A percentile compares a stretch with the other conserved stretches of the same genome.
These are phyloP conservation scores for Cryphonectria nitschkei DNA, from an alignment of 2,329 filamentous ascomycete genomes.

Conservation along the genomic window DNA sequence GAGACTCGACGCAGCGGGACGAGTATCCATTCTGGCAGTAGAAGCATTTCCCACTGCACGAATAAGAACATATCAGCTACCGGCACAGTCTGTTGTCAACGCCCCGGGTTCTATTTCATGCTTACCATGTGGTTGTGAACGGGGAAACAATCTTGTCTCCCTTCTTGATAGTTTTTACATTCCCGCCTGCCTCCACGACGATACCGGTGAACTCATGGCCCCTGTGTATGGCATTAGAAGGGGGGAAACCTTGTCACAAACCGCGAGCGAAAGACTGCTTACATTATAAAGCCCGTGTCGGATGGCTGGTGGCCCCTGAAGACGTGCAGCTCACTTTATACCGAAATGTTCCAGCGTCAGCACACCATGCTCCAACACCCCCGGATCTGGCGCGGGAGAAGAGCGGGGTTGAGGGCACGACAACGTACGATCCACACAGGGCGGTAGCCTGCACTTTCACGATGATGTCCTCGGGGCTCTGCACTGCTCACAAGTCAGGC, in stretches of 20 bases:
- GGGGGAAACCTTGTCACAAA: background rate
- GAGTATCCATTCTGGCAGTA: constrained; percentile 80
- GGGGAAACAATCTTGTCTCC: constrained; percentile 83
- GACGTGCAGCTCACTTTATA: constrained; percentile 75
- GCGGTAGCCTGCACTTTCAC: constrained; percentile 83
- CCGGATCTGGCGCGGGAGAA: constrained; percentile 14
- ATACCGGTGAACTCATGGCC: constrained; percentile 87
- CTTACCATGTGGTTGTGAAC: constrained; percentile 79
- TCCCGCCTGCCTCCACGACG: constrained; percentile 68
- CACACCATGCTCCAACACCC: background rate
- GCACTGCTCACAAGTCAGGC: constrained; percentile 47
- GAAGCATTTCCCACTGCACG: constrained; percentile 69
- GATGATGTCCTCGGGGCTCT: constrained; percentile 74
- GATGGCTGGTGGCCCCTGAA: constrained; percentile 81
- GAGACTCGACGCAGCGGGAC: constrained; percentile 72
- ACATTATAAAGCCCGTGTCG: constrained; percentile 64
- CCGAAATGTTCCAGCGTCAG: constrained; percentile 4
- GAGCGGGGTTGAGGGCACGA: constrained; percentile 7
- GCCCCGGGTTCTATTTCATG: constrained; percentile 15
- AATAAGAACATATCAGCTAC: constrained; percentile 4
- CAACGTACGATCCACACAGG: constrained; percentile 79
- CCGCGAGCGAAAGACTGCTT: background rate
- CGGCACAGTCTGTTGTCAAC: background rate
- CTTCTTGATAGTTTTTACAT: constrained; percentile 68
- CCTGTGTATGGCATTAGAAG: background rate